phyloP scores from a whole-genome alignment of 441 rosid species.

The Gossypium schwendimanii region DNA sequence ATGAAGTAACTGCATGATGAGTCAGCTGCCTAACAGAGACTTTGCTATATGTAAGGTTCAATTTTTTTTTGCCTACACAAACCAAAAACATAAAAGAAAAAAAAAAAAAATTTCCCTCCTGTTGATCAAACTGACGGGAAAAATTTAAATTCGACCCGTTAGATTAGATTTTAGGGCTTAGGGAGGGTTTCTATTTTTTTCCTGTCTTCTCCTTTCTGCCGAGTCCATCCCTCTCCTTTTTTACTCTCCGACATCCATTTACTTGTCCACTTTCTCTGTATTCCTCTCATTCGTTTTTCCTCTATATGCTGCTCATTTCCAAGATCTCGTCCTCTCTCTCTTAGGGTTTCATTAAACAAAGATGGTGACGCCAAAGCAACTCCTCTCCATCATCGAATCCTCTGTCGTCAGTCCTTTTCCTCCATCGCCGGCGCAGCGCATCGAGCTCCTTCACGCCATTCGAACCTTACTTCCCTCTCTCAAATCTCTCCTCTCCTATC shows the following conservation, averaged over 20 bases:
- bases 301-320: not conserved
- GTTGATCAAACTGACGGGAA: not conserved
- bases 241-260: not conserved
- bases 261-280: slow-evolving; percentile 20
- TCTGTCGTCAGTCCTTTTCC: slow-evolving; percentile 63
- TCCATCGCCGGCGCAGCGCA: slow-evolving; percentile 59
- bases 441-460: slow-evolving; percentile 75
- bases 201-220: not conserved
- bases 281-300: not conserved
- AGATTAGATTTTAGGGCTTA: slow-evolving; percentile 14
- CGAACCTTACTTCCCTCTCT: slow-evolving; percentile 57
- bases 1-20: no score
- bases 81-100: no score
- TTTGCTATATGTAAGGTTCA: no score
- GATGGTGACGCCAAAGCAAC: slow-evolving; percentile 74
- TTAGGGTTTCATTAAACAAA: slow-evolving; percentile 15
- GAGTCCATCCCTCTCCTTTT: not conserved
- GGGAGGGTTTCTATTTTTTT: not conserved
- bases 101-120: no score
- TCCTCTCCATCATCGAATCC: slow-evolving; percentile 65
- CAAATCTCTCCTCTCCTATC: slow-evolving; percentile 61
- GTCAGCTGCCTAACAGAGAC: no score
- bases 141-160: not conserved
- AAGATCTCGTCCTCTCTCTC: not conserved
- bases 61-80: no score